These are phyloP conservation scores for Vanrija sp. DNA, from an alignment of 1,284 basidiomycete genomes.

Conservation along the genomic window DNA sequence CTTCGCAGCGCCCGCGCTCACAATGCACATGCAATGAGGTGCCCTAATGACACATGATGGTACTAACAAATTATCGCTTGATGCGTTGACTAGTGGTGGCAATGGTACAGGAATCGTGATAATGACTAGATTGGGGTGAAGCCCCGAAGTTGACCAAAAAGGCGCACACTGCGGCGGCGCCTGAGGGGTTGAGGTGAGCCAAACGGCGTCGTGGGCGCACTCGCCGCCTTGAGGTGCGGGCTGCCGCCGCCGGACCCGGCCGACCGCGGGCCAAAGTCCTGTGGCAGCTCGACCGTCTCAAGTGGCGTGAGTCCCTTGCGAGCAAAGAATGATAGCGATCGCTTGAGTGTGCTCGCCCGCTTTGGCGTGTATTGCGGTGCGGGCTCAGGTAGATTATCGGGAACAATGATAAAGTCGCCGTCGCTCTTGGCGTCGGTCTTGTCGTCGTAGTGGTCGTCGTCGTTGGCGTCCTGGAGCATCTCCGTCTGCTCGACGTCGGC, in stretches of 20 bases:
- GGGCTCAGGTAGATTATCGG: background rate
- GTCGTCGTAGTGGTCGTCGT: background rate
- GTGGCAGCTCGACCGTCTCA: background rate
- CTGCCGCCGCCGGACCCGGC: too few species aligned
- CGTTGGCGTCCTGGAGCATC: background rate
- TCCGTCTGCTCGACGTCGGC: background rate
- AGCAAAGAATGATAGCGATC: conserved; percentile 9
- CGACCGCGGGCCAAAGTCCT: too few species aligned
- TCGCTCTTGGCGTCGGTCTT: background rate
- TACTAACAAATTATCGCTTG: background rate
- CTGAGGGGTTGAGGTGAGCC: background rate
- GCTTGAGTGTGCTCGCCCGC: background rate
- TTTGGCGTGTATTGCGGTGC: background rate
- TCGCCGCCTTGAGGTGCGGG: too few species aligned
- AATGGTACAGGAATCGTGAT: background rate
- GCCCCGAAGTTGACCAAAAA: conserved; percentile 13
- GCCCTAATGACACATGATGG: background rate
- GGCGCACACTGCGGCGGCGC: conserved; percentile 13
- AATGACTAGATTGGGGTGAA: conserved; percentile 8
- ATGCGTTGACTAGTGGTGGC: background rate
- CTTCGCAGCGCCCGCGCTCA: too few species aligned
- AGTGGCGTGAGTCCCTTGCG: background rate
- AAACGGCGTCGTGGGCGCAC: background rate
- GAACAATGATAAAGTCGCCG: conserved; percentile 2
- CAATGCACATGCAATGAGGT: too few species aligned